Percentiles rank a stretch among this genome's conserved stretches.
Evolutionary conservation across 257 asterid genomes (phyloP).

Genomic region (Marsdenia floribunda): DNA sequence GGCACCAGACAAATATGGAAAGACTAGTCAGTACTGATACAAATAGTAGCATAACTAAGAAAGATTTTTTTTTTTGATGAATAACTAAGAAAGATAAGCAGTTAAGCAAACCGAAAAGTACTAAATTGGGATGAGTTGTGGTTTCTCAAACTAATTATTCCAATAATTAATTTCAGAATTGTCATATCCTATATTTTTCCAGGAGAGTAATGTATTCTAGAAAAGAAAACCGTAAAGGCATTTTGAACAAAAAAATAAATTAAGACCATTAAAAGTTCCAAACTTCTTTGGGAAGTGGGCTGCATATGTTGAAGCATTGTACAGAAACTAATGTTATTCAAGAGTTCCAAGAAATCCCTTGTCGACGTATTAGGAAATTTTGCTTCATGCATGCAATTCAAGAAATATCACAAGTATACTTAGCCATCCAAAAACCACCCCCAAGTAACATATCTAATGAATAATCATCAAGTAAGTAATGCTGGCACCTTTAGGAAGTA

Average conservation of each 20-base stretch:
- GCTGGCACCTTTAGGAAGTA: not conserved
- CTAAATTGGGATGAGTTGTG: too few relatives aligned
- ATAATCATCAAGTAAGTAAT: too few relatives aligned
- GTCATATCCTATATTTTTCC: not conserved
- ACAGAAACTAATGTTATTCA: not conserved
- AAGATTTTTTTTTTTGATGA: too few relatives aligned
- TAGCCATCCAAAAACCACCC: not conserved
- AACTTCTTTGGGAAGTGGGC: not conserved
- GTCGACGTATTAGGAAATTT: not conserved
- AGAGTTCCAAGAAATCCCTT: not conserved
- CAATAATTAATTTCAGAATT: too few relatives aligned
- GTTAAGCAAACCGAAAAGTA: not conserved
- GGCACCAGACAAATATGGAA: slow-evolving; percentile 6
- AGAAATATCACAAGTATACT: not conserved
- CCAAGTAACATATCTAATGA: not conserved
- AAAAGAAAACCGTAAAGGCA: not conserved
- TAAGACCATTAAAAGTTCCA: not conserved
- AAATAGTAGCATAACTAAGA: not conserved
- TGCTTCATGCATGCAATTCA: not conserved
- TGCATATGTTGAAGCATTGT: not conserved
- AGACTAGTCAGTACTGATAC: not conserved
- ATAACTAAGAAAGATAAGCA: not conserved
- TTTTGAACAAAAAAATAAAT: not conserved
- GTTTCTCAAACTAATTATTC: not conserved
- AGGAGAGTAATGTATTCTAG: not conserved